A percentile compares a stretch with the other conserved stretches of the same genome.
Evolutionary conservation across 805 yeast species (phyloP).

Genomic region (Kazachstania taianensis): DNA sequence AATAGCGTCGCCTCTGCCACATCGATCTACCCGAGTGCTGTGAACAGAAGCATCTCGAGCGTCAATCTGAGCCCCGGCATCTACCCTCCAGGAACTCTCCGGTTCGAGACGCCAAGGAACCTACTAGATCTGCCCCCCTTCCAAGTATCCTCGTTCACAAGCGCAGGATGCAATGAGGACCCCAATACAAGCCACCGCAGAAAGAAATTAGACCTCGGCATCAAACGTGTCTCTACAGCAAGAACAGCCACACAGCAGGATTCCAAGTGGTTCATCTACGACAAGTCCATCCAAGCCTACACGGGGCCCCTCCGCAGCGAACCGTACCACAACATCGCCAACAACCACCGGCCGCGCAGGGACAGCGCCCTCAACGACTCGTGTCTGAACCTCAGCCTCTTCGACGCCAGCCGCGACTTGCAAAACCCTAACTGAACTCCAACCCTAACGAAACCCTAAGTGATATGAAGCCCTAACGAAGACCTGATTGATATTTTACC

Average conservation of each 20-base stretch:
- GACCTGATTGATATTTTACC: no score
- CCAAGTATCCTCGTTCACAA: conserved; percentile 24
- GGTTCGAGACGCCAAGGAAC: conserved; percentile 15
- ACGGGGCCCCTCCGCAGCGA: conserved; percentile 14
- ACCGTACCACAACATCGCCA: conserved; percentile 21
- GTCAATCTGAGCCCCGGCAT: no score
- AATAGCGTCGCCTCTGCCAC: background rate
- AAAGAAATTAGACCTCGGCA: background rate
- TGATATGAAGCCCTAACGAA: no score
- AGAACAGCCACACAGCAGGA: background rate
- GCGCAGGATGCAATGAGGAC: background rate
- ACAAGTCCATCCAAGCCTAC: conserved; percentile 13
- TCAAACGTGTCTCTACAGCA: background rate
- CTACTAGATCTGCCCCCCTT: conserved; percentile 25
- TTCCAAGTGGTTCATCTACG: conserved; percentile 17
- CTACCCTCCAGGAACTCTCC: background rate
- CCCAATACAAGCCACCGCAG: background rate
- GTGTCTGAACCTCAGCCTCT: conserved; percentile 22
- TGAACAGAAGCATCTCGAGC: no score
- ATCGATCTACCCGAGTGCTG: background rate
- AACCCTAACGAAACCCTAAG: no score
- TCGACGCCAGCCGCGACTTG: conserved; percentile 20
- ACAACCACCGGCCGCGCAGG: conserved; percentile 18
- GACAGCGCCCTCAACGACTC: conserved; percentile 20
- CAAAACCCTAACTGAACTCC: no score